phyloP scores from a whole-genome alignment of 164 flowering plant genomes.

The Annona squamosa region DNA sequence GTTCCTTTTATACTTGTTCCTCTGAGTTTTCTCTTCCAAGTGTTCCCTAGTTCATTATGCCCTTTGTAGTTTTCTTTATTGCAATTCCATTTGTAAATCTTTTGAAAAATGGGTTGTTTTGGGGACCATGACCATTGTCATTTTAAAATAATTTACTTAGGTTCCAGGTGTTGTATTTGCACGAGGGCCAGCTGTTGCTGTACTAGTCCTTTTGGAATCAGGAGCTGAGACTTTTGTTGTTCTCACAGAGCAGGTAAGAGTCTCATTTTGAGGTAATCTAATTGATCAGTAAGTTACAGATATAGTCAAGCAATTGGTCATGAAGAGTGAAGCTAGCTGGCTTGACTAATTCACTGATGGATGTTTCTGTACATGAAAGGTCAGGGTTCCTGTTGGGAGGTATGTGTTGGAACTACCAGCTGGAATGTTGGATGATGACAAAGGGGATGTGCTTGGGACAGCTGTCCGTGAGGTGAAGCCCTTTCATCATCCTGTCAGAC shows the following conservation, averaged over 20 bases:
- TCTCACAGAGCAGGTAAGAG: conserved; percentile 90
- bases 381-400: conserved; percentile 84
- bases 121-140: background rate
- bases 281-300: background rate
- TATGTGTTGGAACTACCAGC: conserved; percentile 87
- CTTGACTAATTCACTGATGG: background rate
- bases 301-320: background rate
- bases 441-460: conserved; percentile 83
- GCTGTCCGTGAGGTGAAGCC: conserved; percentile 81
- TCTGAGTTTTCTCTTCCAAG: background rate
- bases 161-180: conserved; percentile 96
- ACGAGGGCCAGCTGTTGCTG: conserved; percentile 92
- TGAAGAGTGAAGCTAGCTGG: background rate
- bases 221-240: conserved; percentile 75
- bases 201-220: conserved; percentile 72
- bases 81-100: background rate
- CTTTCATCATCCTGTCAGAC: background rate
- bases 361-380: conserved; percentile 32
- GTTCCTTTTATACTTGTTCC: too few species aligned
- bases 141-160: conserved; percentile 34
- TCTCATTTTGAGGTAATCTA: background rate
- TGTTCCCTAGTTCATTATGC: background rate
- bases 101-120: background rate
- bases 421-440: conserved; percentile 95
- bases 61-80: background rate